Evolutionary conservation across 768 basidiomycete genomes (phyloP), one percentile per base, ranked within the genome.

Genomic region (Tephrocybe sp.): DNA sequence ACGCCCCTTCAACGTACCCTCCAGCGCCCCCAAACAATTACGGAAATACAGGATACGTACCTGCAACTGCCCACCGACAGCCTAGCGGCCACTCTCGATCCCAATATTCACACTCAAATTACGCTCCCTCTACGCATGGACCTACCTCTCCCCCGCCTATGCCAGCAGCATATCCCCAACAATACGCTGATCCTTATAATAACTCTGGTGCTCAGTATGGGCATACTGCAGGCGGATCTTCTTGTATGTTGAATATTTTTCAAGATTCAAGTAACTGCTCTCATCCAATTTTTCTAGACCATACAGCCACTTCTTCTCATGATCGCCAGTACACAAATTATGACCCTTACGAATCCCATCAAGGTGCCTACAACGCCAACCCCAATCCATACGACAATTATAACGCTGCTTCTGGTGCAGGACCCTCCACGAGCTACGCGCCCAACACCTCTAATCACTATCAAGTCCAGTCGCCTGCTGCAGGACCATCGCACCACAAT

Each of bases 191-290:
- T 49, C 65, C 63, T 34, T 71, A 71, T 36, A 52, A 60, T 18
- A 56, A 54, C 40, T 33, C 66, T 43, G 53, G 59, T 38, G 61
- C 61, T 13, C 66, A 70, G 24, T 84, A 85, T 54, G 79, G 81
- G 3, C 86, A 88, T 57, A 61, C 63, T 2, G 62, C 75, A 11
- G 75, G 78, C 31, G 78, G 72, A 36, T 68, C 76, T 29, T 75
- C 81, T 18, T 84, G 84, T 84, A 62, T 64, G 80, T 54, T 31
- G 5, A 16, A 16, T 21, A 16, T 40, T n/a, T 23, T 42, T 21
- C 37, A 36, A 36, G 42, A n/a, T n/a, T n/a, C n/a, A n/a, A n/a
- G n/a, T n/a, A n/a, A 45, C 30, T 47, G 45, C 56, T 39, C 38
- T 45, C 37, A 56, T 10, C 11, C 11, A 11, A 29, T 29, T 29